Conservation (phyloP, 331 rosid genomes). For the Quercus lobata region DNA sequence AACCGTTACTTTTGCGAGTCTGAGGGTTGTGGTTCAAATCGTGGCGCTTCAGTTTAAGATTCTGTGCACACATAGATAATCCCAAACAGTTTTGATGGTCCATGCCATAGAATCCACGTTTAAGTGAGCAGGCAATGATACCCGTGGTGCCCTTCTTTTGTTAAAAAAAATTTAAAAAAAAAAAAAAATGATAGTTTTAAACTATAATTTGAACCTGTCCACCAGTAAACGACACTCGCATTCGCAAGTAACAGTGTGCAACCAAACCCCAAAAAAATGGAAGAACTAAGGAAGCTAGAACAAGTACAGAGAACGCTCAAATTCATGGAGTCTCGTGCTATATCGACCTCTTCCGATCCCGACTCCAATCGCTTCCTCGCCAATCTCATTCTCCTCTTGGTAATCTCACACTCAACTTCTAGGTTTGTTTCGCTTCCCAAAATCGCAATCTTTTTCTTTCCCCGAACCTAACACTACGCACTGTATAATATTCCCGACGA, state of each 20-base stretch:
- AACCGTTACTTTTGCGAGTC: too few species aligned
- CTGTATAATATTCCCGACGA: neutral
- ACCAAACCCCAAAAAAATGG: constrained; percentile 33
- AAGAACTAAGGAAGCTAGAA: constrained; percentile 61
- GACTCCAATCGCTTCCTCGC: constrained; percentile 34
- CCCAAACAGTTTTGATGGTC: fast-evolving
- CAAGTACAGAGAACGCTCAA: constrained; percentile 52
- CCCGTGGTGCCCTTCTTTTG: too few species aligned
- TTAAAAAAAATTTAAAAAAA: too few species aligned
- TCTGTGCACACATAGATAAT: fast-evolving
- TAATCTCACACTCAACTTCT: constrained; percentile 1
- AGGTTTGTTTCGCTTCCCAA: too few species aligned
- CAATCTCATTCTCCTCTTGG: constrained; percentile 60
- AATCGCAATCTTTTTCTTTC: too few species aligned
- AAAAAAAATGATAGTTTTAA: too few species aligned
- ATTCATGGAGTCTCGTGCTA: constrained; percentile 37
- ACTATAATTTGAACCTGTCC: too few species aligned
- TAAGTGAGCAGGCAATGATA: too few species aligned
- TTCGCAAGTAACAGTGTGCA: too few species aligned
- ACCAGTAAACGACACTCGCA: too few species aligned
- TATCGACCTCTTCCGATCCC: constrained; percentile 13
- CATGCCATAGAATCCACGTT: fast-evolving
- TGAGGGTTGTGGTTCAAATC: fast-evolving
- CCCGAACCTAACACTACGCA: too few species aligned
- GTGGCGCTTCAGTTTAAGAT: too few species aligned